Evolutionary conservation across 441 rosid genomes (phyloP).

Genomic region (Cnidoscolus chayamansa): DNA sequence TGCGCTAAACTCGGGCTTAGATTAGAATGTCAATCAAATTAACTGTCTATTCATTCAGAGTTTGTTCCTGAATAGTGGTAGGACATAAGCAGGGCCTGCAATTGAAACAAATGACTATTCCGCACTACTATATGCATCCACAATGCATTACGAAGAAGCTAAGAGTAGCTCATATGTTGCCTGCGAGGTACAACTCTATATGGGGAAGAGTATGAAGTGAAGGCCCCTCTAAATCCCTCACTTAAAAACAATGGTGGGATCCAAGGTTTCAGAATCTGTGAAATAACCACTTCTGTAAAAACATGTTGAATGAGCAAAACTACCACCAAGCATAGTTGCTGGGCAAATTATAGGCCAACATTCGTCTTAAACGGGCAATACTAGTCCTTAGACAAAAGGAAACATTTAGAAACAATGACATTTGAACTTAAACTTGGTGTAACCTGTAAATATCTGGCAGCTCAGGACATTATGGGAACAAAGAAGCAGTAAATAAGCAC

Average conservation of each 20-base stretch:
- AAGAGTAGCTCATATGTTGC: neutral
- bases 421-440: neutral
- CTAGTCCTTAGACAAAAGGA: too few species aligned
- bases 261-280: neutral
- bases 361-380: neutral
- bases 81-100: neutral
- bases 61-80: too few species aligned
- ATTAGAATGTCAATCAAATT: neutral
- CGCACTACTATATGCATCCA: neutral
- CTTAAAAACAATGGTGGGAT: neutral
- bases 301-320: neutral
- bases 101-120: neutral
- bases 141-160: neutral
- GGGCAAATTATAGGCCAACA: neutral
- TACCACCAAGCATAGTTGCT: neutral
- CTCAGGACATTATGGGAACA: neutral
- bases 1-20: neutral
- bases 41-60: neutral
- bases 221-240: neutral
- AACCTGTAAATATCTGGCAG: neutral
- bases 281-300: neutral
- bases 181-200: neutral
- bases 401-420: neutral
- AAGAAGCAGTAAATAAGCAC: neutral
- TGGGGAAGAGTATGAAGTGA: neutral